Evolutionary conservation across 805 yeast species (phyloP).

Genomic region (Brettanomyces custersianus): DNA sequence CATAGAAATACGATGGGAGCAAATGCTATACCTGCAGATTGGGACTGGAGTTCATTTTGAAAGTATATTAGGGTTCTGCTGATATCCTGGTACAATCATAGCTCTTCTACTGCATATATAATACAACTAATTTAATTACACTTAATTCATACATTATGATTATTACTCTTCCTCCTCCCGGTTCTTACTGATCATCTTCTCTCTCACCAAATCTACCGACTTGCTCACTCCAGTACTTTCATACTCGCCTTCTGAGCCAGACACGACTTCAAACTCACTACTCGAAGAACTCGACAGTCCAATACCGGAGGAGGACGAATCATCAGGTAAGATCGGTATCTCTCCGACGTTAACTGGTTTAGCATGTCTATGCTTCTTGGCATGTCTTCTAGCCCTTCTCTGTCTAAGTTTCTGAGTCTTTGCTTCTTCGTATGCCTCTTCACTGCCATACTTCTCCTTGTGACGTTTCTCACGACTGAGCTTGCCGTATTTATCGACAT

Average conservation of each 20-base stretch:
- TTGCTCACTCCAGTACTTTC: background rate
- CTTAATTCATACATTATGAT: no score
- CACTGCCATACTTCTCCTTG: conserved; percentile 14
- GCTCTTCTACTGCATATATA: background rate
- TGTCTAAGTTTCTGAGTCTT: conserved; percentile 39
- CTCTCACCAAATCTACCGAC: conserved; percentile 14
- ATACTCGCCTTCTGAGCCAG: conserved; percentile 7
- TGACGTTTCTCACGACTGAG: conserved; percentile 19
- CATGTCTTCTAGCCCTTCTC: conserved; percentile 28
- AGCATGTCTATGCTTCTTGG: conserved; percentile 16
- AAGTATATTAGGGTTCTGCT: conserved; percentile 6
- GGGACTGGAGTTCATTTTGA: conserved; percentile 31
- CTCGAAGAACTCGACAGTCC: conserved; percentile 24
- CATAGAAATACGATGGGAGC: background rate
- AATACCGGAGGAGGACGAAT: conserved; percentile 23
- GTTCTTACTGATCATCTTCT: conserved; percentile 22
- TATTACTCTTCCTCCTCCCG: conserved; percentile 16
- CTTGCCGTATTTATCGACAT: conserved; percentile 36
- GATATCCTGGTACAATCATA: background rate
- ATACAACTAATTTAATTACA: background rate
- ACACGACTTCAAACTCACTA: conserved; percentile 15
- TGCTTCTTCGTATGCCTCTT: conserved; percentile 42
- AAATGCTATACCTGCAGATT: conserved; percentile 24
- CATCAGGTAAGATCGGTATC: conserved; percentile 47
- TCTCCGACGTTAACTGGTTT: conserved; percentile 34